Conservation (phyloP, 2,329 filamentous ascomycete species). For the Sphaceloma murrayae region DNA sequence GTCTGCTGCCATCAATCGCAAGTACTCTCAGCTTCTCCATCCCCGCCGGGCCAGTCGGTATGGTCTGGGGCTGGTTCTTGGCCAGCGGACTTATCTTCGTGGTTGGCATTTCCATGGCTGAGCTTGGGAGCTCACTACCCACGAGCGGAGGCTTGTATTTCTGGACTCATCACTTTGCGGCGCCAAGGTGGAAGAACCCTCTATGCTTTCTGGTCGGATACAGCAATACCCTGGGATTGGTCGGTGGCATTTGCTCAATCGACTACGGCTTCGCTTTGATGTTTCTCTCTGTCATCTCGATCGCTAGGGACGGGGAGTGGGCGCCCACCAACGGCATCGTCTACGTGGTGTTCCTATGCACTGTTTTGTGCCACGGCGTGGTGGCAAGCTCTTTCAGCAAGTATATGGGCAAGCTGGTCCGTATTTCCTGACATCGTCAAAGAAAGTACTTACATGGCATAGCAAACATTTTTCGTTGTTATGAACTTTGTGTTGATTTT, state of each 20-base stretch:
- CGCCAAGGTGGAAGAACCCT: constrained; percentile 45
- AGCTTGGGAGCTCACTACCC: constrained; percentile 40
- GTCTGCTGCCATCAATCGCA: constrained; percentile 51
- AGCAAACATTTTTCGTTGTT: constrained; percentile 45
- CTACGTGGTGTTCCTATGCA: constrained; percentile 49
- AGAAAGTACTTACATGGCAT: constrained; percentile 25
- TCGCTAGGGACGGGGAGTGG: constrained; percentile 49
- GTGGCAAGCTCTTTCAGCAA: constrained; percentile 45
- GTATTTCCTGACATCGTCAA: not conserved
- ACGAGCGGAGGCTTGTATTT: constrained; percentile 51
- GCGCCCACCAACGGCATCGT: constrained; percentile 46
- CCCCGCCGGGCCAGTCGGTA: constrained; percentile 50
- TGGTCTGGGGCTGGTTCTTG: constrained; percentile 54
- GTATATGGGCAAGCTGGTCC: constrained; percentile 47
- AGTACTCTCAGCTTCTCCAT: constrained; percentile 48
- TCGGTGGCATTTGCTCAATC: constrained; percentile 54
- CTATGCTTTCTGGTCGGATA: constrained; percentile 53
- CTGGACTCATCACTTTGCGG: constrained; percentile 52
- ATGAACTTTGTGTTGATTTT: constrained; percentile 47
- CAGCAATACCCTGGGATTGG: constrained; percentile 50
- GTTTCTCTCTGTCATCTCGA: constrained; percentile 50
- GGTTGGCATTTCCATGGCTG: constrained; percentile 50
- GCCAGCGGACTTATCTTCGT: constrained; percentile 49
- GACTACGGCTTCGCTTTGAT: constrained; percentile 51
- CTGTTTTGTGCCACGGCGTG: constrained; percentile 45